Base-by-base conservation (phyloP, 169 alveolate genomes). In the Cryptosporidium parvum region DNA sequence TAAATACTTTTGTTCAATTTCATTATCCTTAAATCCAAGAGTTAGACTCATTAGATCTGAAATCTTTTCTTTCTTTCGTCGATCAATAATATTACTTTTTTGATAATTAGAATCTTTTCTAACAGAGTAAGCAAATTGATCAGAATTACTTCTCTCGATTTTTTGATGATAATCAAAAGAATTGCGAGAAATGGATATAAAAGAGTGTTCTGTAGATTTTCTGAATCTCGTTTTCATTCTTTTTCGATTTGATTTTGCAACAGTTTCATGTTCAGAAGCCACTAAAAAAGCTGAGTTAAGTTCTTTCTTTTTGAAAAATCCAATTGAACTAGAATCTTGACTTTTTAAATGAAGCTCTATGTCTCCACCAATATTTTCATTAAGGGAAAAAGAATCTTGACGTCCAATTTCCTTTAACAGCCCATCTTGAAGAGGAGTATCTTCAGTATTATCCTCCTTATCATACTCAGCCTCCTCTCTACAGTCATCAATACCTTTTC, bases 1-100 rank as follows among this genome's bases (percentile, higher is more conserved):
- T 69, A 96, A 84, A 87, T 95, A 96, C 62, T 94, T 93, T 44
- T 94, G 97, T 91, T 96, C 98, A 70, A 93, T 92, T 48, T 92
- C 80, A 85, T 93, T 95, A 80, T 96, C 97, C 56, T 86, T 93
- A 84, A 96, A 96, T 69, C 93, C 92, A 48, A 96, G 92, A 52
- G 92, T 84, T 51, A 96, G 44, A 94, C 94, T 72, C 91, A 93
- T 96, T 62, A 85, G 59, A 18, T 75, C 84, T 44, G 86, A 26
- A 75, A 75, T 48, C 31, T 71, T 33, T 58, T 42, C 85, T 53
- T 45, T 51, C 52, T 23, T 68, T 80, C 52, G 39, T 8, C 18
- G 67, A n/a, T 56, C 67, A 9, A 8, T 21, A 23, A 12, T 2
- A 26, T 4, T 56, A 26, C 18, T 56, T 23, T 2, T 16, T 23